Base-by-base conservation (phyloP, 305 asterid genomes). In the Plantago coronopus region DNA sequence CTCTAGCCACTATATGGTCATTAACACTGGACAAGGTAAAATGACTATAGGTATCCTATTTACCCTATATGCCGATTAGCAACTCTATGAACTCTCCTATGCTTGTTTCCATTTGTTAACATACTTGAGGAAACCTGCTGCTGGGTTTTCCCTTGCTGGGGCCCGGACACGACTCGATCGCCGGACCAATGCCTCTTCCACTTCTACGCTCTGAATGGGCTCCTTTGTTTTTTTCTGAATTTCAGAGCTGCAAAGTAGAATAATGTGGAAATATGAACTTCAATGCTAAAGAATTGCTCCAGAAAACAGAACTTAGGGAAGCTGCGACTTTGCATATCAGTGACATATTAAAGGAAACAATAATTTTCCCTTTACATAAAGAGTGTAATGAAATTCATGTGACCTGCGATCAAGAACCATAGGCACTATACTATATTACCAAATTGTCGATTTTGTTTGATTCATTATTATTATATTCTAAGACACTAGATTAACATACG, bases 101-200 rank as follows among this genome's bases (percentile, higher is more conserved):
- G 72, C 62, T 63, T 80, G 89, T 76, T 82, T 89, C 95, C 91
- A 89, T 76, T 81, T 87, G 94, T 93, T 93, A 56, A 77, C 86
- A 61, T 93, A 93, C 81, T 93, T 93, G 17, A 93, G 88, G 74
- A 93, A 93, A 31, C 83, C 77, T 57, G 46, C 78, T 17, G 89
- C 77, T 29, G 87, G 88, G 70, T 74, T 81, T 57, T 83, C 94
- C 77, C 83, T 66, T 1, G 88, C 81, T 56, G 95, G 81, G 69
- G 97, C 97, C 55, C 95, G 91, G 2, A 93, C 86, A 38, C 97
- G 97, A 65, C 83, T 89, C 59, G 99, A 93, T 72, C 95, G 76
- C 61, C 97, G 83, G 53, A 87, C 81, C 66, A 75, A 71, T 50
- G 96, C 87, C 64, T 93, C 97, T 54, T 93, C 97, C 69, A 69